phyloP scores from a whole-genome alignment of 1,284 basidiomycete genomes.

The Cutaneotrichosporon curvatum region DNA sequence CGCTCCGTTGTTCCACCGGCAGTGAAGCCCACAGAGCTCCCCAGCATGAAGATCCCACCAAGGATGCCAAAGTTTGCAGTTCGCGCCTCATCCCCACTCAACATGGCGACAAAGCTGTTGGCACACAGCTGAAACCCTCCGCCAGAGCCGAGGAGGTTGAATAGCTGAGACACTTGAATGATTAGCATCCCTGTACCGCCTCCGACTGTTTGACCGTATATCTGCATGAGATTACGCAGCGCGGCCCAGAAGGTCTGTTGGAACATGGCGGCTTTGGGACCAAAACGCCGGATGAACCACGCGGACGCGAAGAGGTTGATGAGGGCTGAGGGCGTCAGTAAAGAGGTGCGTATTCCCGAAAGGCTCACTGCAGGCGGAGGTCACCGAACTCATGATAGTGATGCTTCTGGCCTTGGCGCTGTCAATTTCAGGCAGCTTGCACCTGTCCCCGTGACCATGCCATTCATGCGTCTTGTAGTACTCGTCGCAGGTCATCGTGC shows the following conservation, averaged over 20 bases:
- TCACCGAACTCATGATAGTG: conserved; percentile 31
- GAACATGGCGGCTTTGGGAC: conserved; percentile 39
- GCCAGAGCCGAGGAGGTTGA: conserved; percentile 40
- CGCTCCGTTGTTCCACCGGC: conserved; percentile 35
- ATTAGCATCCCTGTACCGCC: conserved; percentile 29
- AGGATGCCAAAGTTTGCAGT: conserved; percentile 41
- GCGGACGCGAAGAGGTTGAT: conserved; percentile 42
- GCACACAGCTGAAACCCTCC: conserved; percentile 39
- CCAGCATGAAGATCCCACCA: conserved; percentile 36
- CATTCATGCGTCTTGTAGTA: conserved; percentile 31
- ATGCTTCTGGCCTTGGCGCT: conserved; percentile 25
- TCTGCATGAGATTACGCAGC: conserved; percentile 38
- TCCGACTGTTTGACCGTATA: conserved; percentile 31
- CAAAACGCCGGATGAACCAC: conserved; percentile 32
- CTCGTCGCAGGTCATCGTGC: conserved; percentile 40
- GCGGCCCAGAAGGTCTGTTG: conserved; percentile 41
- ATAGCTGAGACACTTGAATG: conserved; percentile 37
- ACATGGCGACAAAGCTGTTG: conserved; percentile 31
- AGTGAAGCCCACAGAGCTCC: conserved; percentile 16
- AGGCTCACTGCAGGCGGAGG: conserved; percentile 26
- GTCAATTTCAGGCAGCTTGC: conserved; percentile 31
- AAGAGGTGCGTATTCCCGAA: neutral
- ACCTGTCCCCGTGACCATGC: conserved; percentile 26
- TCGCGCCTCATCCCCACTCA: conserved; percentile 28
- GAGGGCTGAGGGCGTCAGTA: conserved; percentile 19